Evolutionary conservation across 495 filamentous ascomycete genomes (phyloP).

Genomic region (Bryoglossum gracile): DNA sequence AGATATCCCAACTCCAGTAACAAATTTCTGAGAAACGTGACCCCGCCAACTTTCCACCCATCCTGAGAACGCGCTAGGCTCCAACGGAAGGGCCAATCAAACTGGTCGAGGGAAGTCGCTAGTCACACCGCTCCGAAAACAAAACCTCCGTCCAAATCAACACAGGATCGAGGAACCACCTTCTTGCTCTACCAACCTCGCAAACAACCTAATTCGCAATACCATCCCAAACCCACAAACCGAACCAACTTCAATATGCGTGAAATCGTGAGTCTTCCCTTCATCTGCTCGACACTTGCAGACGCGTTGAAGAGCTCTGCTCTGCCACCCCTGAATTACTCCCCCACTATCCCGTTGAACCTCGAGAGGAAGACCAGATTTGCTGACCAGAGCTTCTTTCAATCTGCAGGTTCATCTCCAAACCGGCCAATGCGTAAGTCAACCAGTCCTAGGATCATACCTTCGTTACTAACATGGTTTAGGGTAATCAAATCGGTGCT

Average conservation of each 20-base stretch:
- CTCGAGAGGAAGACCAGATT: constrained; percentile 32
- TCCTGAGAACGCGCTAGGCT: too few relatives aligned
- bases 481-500: constrained; percentile 99
- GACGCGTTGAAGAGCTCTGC: constrained; percentile 25
- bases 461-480: constrained; percentile 35
- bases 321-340: constrained; percentile 34
- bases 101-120: constrained; percentile 11
- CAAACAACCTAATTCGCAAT: constrained; percentile 23
- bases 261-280: constrained; percentile 72
- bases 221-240: constrained; percentile 21
- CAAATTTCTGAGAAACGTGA: too few relatives aligned
- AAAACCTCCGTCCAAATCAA: constrained; percentile 21
- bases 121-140: constrained; percentile 9
- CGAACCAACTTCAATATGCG: constrained; percentile 59
- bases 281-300: constrained; percentile 4
- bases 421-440: constrained; percentile 94
- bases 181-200: constrained; percentile 26
- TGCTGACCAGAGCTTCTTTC: constrained; percentile 32
- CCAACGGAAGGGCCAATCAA: too few relatives aligned
- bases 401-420: constrained; percentile 83
- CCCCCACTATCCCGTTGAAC: constrained; percentile 38
- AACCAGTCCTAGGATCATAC: constrained; percentile 26
- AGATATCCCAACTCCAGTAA: too few relatives aligned
- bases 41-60: too few relatives aligned
- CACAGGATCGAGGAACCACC: constrained; percentile 23